Percentiles rank a stretch among this genome's conserved stretches.
Conservation (phyloP, 169 alveolate genomes). For the Plasmodium vivax region DNA sequence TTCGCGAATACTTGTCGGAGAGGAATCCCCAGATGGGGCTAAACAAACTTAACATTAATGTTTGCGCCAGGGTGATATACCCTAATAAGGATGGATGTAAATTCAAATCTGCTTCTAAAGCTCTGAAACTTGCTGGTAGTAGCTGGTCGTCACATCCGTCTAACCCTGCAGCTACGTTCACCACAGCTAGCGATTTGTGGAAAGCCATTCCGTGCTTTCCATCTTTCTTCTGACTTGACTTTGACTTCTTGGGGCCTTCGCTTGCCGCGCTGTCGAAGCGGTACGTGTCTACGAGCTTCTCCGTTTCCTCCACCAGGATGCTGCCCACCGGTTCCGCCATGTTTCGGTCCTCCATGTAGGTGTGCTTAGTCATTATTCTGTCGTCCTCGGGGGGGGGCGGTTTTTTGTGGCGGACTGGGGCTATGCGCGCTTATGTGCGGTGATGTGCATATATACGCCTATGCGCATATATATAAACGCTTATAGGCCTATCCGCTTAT, state of each 20-base stretch:
- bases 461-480: neutral
- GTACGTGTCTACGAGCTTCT: constrained; percentile 43
- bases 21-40: constrained; percentile 93
- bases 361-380: constrained; percentile 25
- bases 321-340: neutral
- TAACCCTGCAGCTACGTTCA: constrained; percentile 89
- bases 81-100: constrained; percentile 89
- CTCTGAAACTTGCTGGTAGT: constrained; percentile 91
- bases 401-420: neutral
- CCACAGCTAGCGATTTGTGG: constrained; percentile 81
- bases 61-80: constrained; percentile 87
- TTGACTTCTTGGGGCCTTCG: neutral
- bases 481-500: neutral
- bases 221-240: constrained; percentile 11
- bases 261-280: neutral
- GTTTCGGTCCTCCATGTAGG: constrained; percentile 25
- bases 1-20: constrained; percentile 88
- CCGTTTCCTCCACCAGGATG: constrained; percentile 59
- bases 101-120: constrained; percentile 88
- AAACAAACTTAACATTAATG: constrained; percentile 86
- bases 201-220: constrained; percentile 17
- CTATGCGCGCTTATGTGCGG: neutral
- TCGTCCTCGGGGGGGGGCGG: neutral
- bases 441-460: neutral
- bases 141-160: constrained; percentile 92